Conservation (phyloP, 257 asterid genomes). For the Solanum sparsipilum region DNA sequence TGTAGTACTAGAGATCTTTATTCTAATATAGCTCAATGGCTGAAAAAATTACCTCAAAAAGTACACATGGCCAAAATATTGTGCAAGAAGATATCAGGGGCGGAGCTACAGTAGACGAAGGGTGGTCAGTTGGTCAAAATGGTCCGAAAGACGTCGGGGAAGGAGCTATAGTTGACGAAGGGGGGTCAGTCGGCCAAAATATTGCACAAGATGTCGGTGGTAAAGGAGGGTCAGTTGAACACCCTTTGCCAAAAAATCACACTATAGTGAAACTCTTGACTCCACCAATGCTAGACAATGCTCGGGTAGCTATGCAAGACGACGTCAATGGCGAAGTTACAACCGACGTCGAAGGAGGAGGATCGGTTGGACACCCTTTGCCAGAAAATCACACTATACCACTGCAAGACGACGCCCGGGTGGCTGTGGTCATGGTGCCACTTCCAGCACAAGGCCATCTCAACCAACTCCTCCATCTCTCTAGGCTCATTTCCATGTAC, state of each 20-base stretch:
- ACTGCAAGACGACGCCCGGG: neutral
- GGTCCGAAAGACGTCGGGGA: accelerated
- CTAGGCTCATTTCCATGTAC: constrained; percentile 44
- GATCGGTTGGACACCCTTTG: neutral
- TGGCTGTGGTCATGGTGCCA: constrained; percentile 15
- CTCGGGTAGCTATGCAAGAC: neutral
- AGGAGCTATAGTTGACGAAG: neutral
- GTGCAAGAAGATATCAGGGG: neutral
- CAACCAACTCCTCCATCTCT: constrained; percentile 70
- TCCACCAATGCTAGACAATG: neutral
- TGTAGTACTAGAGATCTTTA: neutral
- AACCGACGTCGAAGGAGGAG: neutral
- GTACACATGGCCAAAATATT: neutral
- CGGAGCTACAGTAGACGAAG: neutral
- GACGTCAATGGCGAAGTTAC: neutral
- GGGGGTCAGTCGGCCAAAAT: neutral
- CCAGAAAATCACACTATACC: neutral
- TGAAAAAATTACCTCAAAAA: neutral
- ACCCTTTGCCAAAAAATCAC: neutral
- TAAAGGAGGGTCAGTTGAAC: neutral
- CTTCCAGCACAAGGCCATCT: constrained; percentile 70
- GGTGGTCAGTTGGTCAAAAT: neutral
- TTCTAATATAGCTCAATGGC: neutral
- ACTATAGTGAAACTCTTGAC: neutral
- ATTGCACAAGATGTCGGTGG: neutral